Conservation (phyloP, 73 alveolate genomes). For the Paramecium primaurelia region DNA sequence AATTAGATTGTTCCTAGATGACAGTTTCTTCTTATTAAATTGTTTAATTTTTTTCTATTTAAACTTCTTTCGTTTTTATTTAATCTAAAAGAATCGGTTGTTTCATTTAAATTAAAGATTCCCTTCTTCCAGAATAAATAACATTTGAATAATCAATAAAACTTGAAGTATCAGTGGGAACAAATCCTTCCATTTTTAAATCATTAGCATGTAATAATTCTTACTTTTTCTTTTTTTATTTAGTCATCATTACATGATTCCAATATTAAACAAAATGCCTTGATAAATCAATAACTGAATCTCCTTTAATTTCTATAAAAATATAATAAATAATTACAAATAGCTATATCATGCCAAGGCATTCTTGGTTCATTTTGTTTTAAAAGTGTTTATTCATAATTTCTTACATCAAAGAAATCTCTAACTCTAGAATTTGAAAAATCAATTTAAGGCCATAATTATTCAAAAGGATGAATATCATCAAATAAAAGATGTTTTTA, state of each 20-base stretch:
- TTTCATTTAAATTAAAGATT: background rate
- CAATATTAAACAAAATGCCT: conserved; percentile 94
- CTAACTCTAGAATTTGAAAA: conserved; percentile 84
- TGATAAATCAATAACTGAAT: conserved; percentile 88
- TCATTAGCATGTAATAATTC: background rate
- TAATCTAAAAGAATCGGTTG: background rate
- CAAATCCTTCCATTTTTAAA: background rate
- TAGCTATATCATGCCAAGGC: conserved; percentile 97
- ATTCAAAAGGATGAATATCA: conserved; percentile 68
- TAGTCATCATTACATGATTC: conserved; percentile 87
- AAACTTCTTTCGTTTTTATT: background rate
- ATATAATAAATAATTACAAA: background rate
- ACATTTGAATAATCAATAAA: background rate
- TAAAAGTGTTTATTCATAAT: conserved; percentile 66
- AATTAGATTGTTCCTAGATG: background rate
- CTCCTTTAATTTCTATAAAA: conserved; percentile 76
- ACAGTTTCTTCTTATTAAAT: background rate
- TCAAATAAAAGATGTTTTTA: conserved; percentile 84
- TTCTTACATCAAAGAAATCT: conserved; percentile 74
- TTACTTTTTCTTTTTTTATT: background rate
- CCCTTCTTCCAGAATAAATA: background rate
- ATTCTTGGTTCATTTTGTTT: conserved; percentile 80
- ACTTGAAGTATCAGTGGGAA: too few relatives aligned
- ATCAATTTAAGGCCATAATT: conserved; percentile 81
- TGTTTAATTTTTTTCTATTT: background rate